Conservation (phyloP, 2,329 filamentous ascomycete species). For the Graphilbum fragrans region DNA sequence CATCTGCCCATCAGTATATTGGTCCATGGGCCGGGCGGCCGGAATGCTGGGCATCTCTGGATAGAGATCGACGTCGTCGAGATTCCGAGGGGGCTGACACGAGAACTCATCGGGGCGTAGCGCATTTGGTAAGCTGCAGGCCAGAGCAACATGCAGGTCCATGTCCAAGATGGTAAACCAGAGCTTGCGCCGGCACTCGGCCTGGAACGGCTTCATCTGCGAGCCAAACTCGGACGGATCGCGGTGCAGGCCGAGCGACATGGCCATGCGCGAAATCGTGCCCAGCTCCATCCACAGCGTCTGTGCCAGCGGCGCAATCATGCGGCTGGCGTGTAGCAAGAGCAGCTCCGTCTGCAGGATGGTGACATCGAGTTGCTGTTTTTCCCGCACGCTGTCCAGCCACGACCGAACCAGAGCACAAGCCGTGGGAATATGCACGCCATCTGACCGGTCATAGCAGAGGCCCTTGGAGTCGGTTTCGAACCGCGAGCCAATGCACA, state of each 20-base stretch:
- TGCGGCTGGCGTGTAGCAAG: slow-evolving; percentile 38
- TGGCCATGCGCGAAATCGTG: slow-evolving; percentile 41
- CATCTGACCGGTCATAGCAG: slow-evolving; percentile 36
- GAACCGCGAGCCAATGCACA: slow-evolving; percentile 42
- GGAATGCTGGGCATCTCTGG: slow-evolving; percentile 36
- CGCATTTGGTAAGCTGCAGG: slow-evolving; percentile 37
- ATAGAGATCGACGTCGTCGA: slow-evolving; percentile 38
- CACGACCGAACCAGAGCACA: slow-evolving; percentile 41
- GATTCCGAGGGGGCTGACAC: slow-evolving; percentile 38
- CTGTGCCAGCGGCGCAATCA: slow-evolving; percentile 34
- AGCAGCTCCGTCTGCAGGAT: slow-evolving; percentile 42
- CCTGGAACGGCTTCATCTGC: slow-evolving; percentile 35
- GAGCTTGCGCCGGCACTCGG: slow-evolving; percentile 40
- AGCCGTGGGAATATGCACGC: slow-evolving; percentile 44
- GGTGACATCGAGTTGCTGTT: slow-evolving; percentile 37
- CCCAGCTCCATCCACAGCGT: slow-evolving; percentile 44
- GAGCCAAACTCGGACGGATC: slow-evolving; percentile 39
- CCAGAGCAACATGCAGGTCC: slow-evolving; percentile 41
- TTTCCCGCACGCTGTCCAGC: slow-evolving; percentile 38
- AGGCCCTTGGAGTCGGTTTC: slow-evolving; percentile 37
- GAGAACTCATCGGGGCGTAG: slow-evolving; percentile 41
- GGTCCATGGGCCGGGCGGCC: slow-evolving; percentile 34
- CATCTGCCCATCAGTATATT: slow-evolving; percentile 39
- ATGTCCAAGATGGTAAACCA: slow-evolving; percentile 47
- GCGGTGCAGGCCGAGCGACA: slow-evolving; percentile 47